Conservation (phyloP, 768 basidiomycete genomes). For the Mycena olivaceomarginata region DNA sequence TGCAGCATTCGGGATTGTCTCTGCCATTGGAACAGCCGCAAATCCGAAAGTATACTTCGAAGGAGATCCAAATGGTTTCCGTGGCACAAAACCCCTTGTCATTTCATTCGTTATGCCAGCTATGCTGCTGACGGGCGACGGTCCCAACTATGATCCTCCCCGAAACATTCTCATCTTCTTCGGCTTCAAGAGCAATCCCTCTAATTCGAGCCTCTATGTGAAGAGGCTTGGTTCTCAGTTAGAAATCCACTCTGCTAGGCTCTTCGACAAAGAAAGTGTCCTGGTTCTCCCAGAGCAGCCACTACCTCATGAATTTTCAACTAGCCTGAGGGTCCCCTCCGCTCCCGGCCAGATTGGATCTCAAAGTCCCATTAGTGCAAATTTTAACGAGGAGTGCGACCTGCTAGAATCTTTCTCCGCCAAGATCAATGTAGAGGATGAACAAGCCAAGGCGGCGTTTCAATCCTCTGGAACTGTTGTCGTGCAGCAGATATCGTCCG, state of each 20-base stretch:
- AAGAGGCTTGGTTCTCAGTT: constrained; percentile 23
- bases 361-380: constrained; percentile 37
- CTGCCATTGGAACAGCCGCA: constrained; percentile 33
- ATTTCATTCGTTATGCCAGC: constrained; percentile 34
- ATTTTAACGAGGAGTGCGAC: constrained; percentile 52
- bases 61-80: constrained; percentile 41
- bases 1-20: constrained; percentile 41
- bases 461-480: constrained; percentile 40
- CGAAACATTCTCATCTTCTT: constrained; percentile 18
- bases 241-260: constrained; percentile 21
- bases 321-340: constrained; percentile 1
- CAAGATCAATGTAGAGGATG: constrained; percentile 45
- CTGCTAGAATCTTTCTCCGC: constrained; percentile 43
- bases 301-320: constrained; percentile 16
- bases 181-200: constrained; percentile 26
- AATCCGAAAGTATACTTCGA: constrained; percentile 42
- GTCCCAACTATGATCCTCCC: constrained; percentile 24
- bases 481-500: constrained; percentile 46
- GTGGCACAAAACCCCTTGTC: constrained; percentile 28
- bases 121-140: constrained; percentile 16
- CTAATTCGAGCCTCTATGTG: constrained; percentile 15
- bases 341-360: constrained; percentile 45
- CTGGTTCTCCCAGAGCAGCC: constrained; percentile 31
- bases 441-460: constrained; percentile 42
- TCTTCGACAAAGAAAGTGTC: constrained; percentile 28